Evolutionary conservation across 306 rosid species (phyloP).

Genomic region (Quillaja saponaria): DNA sequence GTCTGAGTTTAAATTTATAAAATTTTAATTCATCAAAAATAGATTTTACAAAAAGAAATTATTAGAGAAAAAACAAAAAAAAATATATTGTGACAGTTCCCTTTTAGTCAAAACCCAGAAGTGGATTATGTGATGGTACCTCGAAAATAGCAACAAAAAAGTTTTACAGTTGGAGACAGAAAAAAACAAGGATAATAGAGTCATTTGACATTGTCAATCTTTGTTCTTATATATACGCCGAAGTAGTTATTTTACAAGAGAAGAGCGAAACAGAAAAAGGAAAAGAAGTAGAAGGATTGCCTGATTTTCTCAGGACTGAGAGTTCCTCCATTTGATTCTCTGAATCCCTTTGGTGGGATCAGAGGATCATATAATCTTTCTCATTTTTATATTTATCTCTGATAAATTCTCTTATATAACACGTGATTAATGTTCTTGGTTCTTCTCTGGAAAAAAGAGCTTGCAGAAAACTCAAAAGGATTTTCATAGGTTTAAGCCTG

Average conservation of each 20-base stretch:
- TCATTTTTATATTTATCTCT: neutral
- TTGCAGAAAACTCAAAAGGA: neutral
- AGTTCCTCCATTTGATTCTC: constrained; percentile 53
- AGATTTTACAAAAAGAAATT: too few species aligned
- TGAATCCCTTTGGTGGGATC: constrained; percentile 66
- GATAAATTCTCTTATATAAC: neutral
- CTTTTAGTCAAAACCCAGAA: too few species aligned
- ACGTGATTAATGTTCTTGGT: neutral
- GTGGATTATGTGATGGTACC: too few species aligned
- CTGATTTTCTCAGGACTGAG: constrained; percentile 28
- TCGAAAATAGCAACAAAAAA: too few species aligned
- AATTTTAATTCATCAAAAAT: too few species aligned
- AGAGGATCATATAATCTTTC: constrained; percentile 46
- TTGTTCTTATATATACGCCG: constrained; percentile 31
- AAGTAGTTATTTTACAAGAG: constrained; percentile 47
- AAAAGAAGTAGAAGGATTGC: constrained; percentile 13
- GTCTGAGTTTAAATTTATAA: too few species aligned
- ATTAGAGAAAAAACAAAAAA: too few species aligned
- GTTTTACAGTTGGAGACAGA: constrained; percentile 11
- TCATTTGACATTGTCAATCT: constrained; percentile 2
- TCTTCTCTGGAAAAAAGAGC: neutral
- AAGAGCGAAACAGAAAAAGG: constrained; percentile 32
- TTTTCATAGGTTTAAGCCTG: neutral
- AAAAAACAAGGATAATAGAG: constrained; percentile 34
- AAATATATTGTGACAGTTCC: too few species aligned